Evolutionary conservation across 1,284 basidiomycete genomes (phyloP).

Genomic region (Coniferiporia weirii): DNA sequence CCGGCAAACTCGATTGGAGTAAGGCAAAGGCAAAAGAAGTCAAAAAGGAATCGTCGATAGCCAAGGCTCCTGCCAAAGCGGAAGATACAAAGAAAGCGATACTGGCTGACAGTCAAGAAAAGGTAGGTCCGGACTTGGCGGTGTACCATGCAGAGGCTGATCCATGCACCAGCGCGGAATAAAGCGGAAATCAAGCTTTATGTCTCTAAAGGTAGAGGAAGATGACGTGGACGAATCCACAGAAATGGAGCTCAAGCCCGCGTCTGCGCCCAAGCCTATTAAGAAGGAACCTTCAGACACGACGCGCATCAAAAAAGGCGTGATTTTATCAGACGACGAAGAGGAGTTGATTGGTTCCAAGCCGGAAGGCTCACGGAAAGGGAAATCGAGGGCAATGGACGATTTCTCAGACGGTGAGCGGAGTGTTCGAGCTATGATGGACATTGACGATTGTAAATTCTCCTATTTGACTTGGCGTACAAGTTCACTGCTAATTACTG

Average conservation of each 20-base stretch:
- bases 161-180: conserved; percentile 16
- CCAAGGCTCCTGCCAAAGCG: not conserved
- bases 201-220: conserved; percentile 12
- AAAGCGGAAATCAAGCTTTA: conserved; percentile 17
- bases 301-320: conserved; percentile 1
- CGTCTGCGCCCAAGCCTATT: conserved; percentile 2
- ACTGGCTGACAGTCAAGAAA: not conserved
- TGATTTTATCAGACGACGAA: conserved; percentile 40
- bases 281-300: conserved; percentile 2
- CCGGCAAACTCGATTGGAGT: conserved; percentile 59
- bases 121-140: not conserved
- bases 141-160: not conserved
- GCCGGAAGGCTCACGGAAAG: conserved; percentile 23
- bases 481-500: not conserved
- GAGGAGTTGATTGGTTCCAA: conserved; percentile 19
- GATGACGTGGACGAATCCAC: conserved; percentile 5
- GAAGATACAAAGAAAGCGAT: conserved; percentile 19
- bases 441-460: conserved; percentile 63
- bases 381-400: conserved; percentile 26
- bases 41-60: conserved; percentile 17
- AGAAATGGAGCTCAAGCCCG: conserved; percentile 10
- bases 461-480: not conserved
- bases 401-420: conserved; percentile 37
- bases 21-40: conserved; percentile 49
- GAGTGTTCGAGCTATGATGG: conserved; percentile 64